Base-by-base conservation (phyloP, 2,329 filamentous ascomycete species). In the Talaromyces sp. region DNA sequence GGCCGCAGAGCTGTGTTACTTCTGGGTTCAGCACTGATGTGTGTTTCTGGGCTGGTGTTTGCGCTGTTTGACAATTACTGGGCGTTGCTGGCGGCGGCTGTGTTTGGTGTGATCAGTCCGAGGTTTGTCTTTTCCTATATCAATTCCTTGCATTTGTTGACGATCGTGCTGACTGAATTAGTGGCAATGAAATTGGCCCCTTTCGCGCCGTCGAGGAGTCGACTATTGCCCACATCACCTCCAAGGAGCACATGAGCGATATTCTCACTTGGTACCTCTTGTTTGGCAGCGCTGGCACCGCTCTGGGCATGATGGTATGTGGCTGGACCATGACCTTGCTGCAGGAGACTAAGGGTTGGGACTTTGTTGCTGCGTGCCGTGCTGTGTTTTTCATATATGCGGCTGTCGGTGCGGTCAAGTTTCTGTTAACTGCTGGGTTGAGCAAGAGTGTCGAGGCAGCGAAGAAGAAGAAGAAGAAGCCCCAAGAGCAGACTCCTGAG, bases 151-250 rank as follows among this genome's bases (percentile, higher is more conserved):
- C 19, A 46, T 5, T 21, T 46, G 1, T 11, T 19, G 11, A 48
- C 46, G 41, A 56, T n/a, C 17, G 9, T 24, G 43, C 43, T 46
- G 43, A 46, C 27, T 32, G 10, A 7, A 8, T 29, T 54, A 75
- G 73, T 65, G 86, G 86, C 7, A 82, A 84, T 17, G 87, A 89
- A 64, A 87, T 88, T 67, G 87, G 86, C 0, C 86, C 87, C 0
- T 89, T 89, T 65, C 77, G 86, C 41, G 84, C 84, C 3, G 83
- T 89, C 32, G 87, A 89, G 68, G 86, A 89, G 75, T 85, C 82
- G 0, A 84, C 83, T 35, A 69, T 88, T 8, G 83, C 85, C 5
- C 84, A 88, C 67, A 75, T 88, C 51, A 87, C 85, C 0, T 79
- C 74, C 0, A 77, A 81, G 0, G 71, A 77, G 31, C 82, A 80